Percentiles rank a stretch among this genome's conserved stretches.
phyloP scores from a whole-genome alignment of 345 rosid genomes.

The Arabis alpina region DNA sequence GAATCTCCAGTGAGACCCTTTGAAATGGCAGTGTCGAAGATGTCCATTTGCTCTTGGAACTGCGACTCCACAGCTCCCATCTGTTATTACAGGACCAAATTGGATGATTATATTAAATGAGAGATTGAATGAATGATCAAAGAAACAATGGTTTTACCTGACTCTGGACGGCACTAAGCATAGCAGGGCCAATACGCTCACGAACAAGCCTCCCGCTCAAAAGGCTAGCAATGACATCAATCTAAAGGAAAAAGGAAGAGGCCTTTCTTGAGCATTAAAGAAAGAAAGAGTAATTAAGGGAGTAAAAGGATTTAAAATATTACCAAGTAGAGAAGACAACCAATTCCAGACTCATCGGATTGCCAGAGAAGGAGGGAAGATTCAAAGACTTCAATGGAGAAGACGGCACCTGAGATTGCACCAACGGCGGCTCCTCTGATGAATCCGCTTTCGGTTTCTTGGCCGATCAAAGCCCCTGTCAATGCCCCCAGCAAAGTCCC shows the following conservation, averaged over 20 bases:
- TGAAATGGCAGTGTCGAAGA: constrained; percentile 75
- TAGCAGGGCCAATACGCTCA: constrained; percentile 94
- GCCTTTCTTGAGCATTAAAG: too few species aligned
- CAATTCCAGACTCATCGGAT: constrained; percentile 89
- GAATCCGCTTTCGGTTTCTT: constrained; percentile 98
- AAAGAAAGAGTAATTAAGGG: too few species aligned
- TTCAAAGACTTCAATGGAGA: constrained; percentile 96
- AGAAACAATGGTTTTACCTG: constrained; percentile 54
- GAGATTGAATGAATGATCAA: not conserved
- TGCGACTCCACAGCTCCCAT: constrained; percentile 88
- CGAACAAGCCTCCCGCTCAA: constrained; percentile 97
- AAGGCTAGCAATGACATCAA: constrained; percentile 95
- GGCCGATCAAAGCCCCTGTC: constrained; percentile 99
- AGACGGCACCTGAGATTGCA: constrained; percentile 98
- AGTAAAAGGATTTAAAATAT: too few species aligned
- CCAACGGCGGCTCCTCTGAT: constrained; percentile 96
- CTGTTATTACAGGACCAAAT: constrained; percentile 39
- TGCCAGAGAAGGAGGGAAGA: constrained; percentile 95
- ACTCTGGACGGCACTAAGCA: constrained; percentile 98
- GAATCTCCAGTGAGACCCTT: constrained; percentile 81
- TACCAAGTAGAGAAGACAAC: constrained; percentile 92
- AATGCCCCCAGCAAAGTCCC: constrained; percentile 95
- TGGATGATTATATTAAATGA: not conserved
- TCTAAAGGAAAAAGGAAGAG: constrained; percentile 42
- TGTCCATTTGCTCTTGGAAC: constrained; percentile 72